phyloP scores from a whole-genome alignment of 768 basidiomycete genomes.

The Russula ochroleuca region DNA sequence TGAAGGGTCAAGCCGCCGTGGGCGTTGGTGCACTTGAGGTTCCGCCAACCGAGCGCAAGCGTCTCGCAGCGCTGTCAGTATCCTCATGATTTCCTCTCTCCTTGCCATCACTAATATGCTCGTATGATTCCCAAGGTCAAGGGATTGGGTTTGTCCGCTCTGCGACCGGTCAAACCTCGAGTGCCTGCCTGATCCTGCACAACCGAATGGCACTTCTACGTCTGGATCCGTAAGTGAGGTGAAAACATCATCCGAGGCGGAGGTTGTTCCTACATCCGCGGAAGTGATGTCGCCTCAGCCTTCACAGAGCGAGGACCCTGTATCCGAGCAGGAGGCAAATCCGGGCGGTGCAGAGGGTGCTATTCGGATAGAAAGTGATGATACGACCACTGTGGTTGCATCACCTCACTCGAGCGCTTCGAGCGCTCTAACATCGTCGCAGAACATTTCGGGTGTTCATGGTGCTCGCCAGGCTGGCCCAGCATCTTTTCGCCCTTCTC shows the following conservation, averaged over 20 bases:
- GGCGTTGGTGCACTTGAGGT: slow-evolving; percentile 87
- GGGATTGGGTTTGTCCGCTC: slow-evolving; percentile 74
- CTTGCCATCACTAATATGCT: not conserved
- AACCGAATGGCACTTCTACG: not conserved
- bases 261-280: slow-evolving; percentile 3
- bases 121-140: slow-evolving; percentile 48
- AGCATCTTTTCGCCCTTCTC: slow-evolving; percentile 4
- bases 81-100: not conserved
- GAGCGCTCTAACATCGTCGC: not conserved
- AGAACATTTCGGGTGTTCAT: not conserved
- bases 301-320: not conserved
- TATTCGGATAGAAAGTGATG: not conserved
- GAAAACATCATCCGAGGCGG: not conserved
- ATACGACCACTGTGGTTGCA: not conserved
- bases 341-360: not conserved
- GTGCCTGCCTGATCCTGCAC: slow-evolving; percentile 62
- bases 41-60: slow-evolving; percentile 67
- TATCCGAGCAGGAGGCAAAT: not conserved
- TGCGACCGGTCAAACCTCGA: slow-evolving; percentile 65
- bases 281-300: slow-evolving; percentile 3
- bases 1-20: slow-evolving; percentile 81
- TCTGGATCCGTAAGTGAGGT: not conserved
- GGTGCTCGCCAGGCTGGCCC: slow-evolving; percentile 5
- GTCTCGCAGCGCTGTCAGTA: slow-evolving; percentile 70
- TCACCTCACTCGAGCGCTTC: not conserved